Percentiles rank a stretch among this genome's conserved stretches.
phyloP scores from a whole-genome alignment of 2,329 filamentous ascomycete genomes.

The Verticillium nonalfalfae region DNA sequence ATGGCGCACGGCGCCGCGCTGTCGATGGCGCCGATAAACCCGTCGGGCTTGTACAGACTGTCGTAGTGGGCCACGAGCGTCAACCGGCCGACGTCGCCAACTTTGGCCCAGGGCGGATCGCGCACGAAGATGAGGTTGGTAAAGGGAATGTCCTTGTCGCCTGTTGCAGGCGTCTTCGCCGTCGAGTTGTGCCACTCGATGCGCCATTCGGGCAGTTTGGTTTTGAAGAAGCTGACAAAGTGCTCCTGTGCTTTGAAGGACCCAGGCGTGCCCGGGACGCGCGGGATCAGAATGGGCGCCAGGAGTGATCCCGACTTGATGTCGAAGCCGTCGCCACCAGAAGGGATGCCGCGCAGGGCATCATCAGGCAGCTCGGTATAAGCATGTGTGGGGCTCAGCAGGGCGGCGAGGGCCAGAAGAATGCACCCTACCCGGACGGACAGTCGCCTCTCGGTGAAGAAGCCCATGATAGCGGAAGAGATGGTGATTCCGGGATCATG shows the following conservation, averaged over 20 bases:
- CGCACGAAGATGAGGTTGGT: constrained; percentile 79
- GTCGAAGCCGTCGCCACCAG: constrained; percentile 70
- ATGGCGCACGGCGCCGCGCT: constrained; percentile 93
- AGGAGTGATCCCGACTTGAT: constrained; percentile 70
- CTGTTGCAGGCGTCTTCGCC: constrained; percentile 69
- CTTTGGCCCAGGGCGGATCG: constrained; percentile 75
- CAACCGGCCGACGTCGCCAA: constrained; percentile 71
- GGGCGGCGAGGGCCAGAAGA: not conserved
- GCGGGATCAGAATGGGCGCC: constrained; percentile 78
- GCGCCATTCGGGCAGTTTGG: constrained; percentile 70
- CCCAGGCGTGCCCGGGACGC: constrained; percentile 81
- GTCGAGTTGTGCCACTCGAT: constrained; percentile 88
- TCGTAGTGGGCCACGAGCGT: constrained; percentile 95
- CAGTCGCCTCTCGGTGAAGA: not conserved
- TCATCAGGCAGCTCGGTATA: constrained; percentile 63
- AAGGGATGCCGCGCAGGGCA: constrained; percentile 64
- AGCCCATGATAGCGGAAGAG: not conserved
- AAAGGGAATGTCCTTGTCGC: constrained; percentile 69
- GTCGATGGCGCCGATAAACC: constrained; percentile 91
- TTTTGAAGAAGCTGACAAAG: constrained; percentile 75
- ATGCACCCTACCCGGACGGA: not conserved
- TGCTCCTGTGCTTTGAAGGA: constrained; percentile 69
- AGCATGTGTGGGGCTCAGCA: constrained; percentile 19
- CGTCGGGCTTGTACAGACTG: constrained; percentile 69
- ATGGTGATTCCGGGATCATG: not conserved